These are phyloP conservation scores for Paxillus ammoniavirescens DNA, from an alignment of 768 basidiomycete species.

Conservation along the genomic window DNA sequence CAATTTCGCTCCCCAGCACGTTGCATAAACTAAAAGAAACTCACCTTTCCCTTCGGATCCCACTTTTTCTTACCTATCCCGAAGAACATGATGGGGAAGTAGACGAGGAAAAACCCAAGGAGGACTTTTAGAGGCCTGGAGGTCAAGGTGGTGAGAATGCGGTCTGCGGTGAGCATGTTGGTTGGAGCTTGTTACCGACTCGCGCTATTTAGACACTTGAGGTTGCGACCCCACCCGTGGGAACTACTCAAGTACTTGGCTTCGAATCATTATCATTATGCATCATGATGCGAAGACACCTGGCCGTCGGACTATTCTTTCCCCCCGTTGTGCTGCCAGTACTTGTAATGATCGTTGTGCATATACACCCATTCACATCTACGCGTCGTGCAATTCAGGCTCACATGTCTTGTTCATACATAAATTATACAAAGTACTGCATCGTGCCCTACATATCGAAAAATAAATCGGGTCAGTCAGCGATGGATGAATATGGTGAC, in stretches of 20 bases:
- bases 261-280: too few relatives aligned
- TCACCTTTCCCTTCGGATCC: constrained; percentile 48
- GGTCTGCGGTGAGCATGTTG: background rate
- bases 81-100: constrained; percentile 16
- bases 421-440: constrained; percentile 39
- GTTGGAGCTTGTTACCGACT: too few relatives aligned
- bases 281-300: too few relatives aligned
- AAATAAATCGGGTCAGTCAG: constrained; percentile 1
- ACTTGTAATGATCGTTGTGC: too few relatives aligned
- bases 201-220: too few relatives aligned
- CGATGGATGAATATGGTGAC: background rate
- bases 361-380: too few relatives aligned
- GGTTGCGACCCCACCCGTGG: too few relatives aligned
- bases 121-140: constrained; percentile 1
- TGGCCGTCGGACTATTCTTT: too few relatives aligned
- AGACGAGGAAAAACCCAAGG: constrained; percentile 10
- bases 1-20: background rate
- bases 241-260: too few relatives aligned
- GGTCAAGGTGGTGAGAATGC: background rate
- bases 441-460: constrained; percentile 30
- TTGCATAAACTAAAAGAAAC: background rate
- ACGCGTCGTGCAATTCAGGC: too few relatives aligned
- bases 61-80: constrained; percentile 36
- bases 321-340: too few relatives aligned
- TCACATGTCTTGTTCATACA: constrained; percentile 1